Base-by-base conservation (phyloP, 495 filamentous ascomycete species). In the Aspergillus campestris region DNA sequence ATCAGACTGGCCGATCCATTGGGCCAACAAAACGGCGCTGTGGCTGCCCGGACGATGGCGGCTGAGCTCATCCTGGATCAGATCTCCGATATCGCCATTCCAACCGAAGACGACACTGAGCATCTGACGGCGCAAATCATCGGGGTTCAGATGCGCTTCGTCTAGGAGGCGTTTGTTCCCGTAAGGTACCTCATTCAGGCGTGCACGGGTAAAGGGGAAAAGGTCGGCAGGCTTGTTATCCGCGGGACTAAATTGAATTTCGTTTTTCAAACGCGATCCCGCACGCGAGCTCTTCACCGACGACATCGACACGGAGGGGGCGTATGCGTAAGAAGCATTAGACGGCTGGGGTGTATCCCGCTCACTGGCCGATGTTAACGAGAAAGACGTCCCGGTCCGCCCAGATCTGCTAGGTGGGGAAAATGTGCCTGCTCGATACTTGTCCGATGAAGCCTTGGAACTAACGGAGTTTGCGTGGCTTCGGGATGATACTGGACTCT, bases 71-170 rank as follows among this genome's bases (percentile, higher is more conserved):
- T 97, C 92, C 24, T 80, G 79, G 39, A 98, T 81, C 55, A 98
- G 65, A 32, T 79, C 81, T 40, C 89, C 78, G 41, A 89, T 81
- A 56, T 95, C 89, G 40, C 83, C 83, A 45, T 88, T 81, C 89
- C 91, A 97, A 8, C 92, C 94, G 69, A 98, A 98, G 1, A 98
- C 88, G 28, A 87, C 83, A 58, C 79, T 87, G 13, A 98, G 71
- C 94, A 97, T 97, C 65, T 95, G 87, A 32, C 76, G 79, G 39
- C 91, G 82, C 33, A 95, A 76, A 52, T 92, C 84, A 59, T 96
- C 85, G 24, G 90, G 81, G 2, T 84, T 91, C 27, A 92, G 60
- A 34, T 76, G 72, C 5, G 68, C 57, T 47, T 84, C 75, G 47
- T 87, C 83, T 28, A 79, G 55, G 11, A 74, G 71, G 13, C 77